phyloP scores from a whole-genome alignment of 2,329 filamentous ascomycete genomes.

The Alternaria hordeiaustralica region DNA sequence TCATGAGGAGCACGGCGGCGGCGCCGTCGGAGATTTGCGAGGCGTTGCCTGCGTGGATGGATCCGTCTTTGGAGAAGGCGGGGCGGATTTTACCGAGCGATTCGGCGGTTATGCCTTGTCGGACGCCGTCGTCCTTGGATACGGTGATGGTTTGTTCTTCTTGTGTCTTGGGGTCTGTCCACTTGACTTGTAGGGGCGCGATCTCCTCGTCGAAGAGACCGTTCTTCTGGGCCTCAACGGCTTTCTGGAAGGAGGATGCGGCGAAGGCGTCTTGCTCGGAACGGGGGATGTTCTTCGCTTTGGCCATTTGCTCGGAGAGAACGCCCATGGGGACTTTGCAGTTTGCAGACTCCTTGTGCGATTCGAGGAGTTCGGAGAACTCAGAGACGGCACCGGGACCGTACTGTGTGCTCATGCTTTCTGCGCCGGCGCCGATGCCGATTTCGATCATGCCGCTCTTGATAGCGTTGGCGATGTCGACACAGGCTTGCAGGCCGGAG shows the following conservation, averaged over 20 bases:
- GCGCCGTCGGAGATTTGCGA: slow-evolving; percentile 94
- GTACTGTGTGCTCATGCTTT: slow-evolving; percentile 95
- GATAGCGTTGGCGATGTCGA: slow-evolving; percentile 95
- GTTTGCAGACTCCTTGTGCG: slow-evolving; percentile 81
- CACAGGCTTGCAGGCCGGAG: slow-evolving; percentile 87
- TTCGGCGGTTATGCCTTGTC: slow-evolving; percentile 84
- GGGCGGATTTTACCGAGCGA: slow-evolving; percentile 88
- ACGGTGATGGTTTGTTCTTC: slow-evolving; percentile 86
- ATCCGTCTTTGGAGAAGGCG: slow-evolving; percentile 88
- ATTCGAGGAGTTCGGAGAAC: slow-evolving; percentile 88
- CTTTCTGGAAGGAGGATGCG: slow-evolving; percentile 91
- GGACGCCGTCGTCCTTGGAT: slow-evolving; percentile 83
- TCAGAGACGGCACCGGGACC: slow-evolving; percentile 88
- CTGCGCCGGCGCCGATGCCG: slow-evolving; percentile 91
- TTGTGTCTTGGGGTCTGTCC: slow-evolving; percentile 87
- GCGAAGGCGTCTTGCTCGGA: slow-evolving; percentile 88
- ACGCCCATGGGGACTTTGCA: slow-evolving; percentile 98
- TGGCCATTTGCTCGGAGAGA: slow-evolving; percentile 93
- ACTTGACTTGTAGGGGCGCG: slow-evolving; percentile 82
- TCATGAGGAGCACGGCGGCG: slow-evolving; percentile 94
- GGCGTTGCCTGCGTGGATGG: slow-evolving; percentile 95
- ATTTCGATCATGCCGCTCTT: slow-evolving; percentile 91
- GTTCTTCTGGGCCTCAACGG: slow-evolving; percentile 78
- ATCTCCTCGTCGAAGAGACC: slow-evolving; percentile 97
- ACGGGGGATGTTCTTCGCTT: slow-evolving; percentile 76